Percentiles rank a stretch among this genome's conserved stretches.
These are phyloP conservation scores for Tetrahymena elliotti DNA, from an alignment of 73 alveolate genomes.

Conservation along the genomic window DNA sequence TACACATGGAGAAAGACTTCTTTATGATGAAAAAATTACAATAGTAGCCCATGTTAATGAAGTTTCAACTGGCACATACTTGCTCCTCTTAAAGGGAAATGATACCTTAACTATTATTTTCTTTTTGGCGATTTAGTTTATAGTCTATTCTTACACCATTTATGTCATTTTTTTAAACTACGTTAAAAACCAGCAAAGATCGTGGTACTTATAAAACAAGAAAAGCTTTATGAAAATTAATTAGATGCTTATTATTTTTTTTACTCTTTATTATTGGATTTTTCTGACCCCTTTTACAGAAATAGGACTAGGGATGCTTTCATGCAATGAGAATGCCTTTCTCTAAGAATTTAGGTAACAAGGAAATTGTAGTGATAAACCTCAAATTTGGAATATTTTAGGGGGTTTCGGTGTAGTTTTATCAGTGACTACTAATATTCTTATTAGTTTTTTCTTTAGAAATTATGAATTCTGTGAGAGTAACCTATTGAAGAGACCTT, in stretches of 20 bases:
- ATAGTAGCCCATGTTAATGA: background rate
- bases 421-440: background rate
- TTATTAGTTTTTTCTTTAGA: background rate
- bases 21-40: background rate
- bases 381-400: background rate
- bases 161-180: background rate
- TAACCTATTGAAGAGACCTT: background rate
- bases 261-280: background rate
- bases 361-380: background rate
- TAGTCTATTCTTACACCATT: background rate
- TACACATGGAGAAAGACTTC: background rate
- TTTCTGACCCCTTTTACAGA: background rate
- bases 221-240: background rate
- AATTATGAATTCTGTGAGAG: background rate
- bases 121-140: background rate
- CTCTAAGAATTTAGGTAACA: background rate
- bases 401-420: background rate
- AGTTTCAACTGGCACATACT: background rate
- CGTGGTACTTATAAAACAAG: background rate
- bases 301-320: background rate
- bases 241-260: background rate
- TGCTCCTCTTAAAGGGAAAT: background rate
- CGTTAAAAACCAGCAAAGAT: background rate
- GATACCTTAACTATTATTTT: background rate
- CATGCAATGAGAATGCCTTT: background rate